These are phyloP conservation scores for Mycena pura DNA, from an alignment of 768 basidiomycete genomes.

Conservation along the genomic window DNA sequence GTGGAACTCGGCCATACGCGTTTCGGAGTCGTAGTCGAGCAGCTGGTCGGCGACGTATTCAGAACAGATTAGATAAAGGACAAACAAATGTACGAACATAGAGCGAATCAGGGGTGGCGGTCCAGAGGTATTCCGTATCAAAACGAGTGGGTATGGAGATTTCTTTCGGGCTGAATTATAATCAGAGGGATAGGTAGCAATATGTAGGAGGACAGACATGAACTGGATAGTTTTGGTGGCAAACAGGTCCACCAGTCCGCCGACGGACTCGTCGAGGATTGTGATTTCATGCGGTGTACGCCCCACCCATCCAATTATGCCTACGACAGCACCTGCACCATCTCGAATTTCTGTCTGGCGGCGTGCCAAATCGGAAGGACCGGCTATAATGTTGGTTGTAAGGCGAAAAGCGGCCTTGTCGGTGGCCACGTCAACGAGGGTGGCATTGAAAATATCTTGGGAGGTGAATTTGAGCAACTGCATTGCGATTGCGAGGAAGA, in stretches of 20 bases:
- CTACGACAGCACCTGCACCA: constrained; percentile 45
- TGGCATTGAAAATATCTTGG: constrained; percentile 62
- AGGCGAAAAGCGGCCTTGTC: constrained; percentile 57
- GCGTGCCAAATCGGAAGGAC: constrained; percentile 36
- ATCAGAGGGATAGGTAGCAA: constrained; percentile 1
- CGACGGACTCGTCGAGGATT: constrained; percentile 58
- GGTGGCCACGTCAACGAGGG: constrained; percentile 60
- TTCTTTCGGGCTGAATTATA: constrained; percentile 53
- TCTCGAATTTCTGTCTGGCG: constrained; percentile 37
- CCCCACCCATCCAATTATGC: constrained; percentile 60
- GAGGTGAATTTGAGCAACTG: constrained; percentile 69
- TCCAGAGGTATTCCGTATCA: constrained; percentile 66
- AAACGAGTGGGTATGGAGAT: constrained; percentile 70
- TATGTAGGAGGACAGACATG: constrained; percentile 45
- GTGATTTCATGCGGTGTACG: constrained; percentile 56
- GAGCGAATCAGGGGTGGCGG: constrained; percentile 59
- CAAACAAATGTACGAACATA: constrained; percentile 44
- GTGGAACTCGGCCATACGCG: constrained; percentile 42
- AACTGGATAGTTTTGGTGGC: constrained; percentile 61
- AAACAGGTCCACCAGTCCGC: constrained; percentile 61
- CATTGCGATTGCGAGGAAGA: constrained; percentile 23
- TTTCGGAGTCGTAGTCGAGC: constrained; percentile 58
- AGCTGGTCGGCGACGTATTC: constrained; percentile 43
- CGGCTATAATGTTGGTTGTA: constrained; percentile 38
- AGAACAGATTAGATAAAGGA: not conserved